Percentiles rank a stretch among this genome's conserved stretches.
Conservation (phyloP, 2,329 filamentous ascomycete genomes). For the Claviceps purpurea region DNA sequence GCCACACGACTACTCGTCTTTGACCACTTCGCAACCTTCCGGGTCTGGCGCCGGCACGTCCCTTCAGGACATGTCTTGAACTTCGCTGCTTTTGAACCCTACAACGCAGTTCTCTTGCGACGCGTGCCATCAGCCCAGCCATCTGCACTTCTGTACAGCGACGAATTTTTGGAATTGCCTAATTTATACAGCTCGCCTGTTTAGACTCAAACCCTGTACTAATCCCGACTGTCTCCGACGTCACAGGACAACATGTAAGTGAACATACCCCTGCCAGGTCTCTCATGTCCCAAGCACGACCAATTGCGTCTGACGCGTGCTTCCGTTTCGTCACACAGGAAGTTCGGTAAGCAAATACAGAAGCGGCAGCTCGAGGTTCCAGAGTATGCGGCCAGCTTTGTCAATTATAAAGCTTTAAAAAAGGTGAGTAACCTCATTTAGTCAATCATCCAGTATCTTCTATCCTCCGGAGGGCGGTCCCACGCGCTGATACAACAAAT, state of each 20-base stretch:
- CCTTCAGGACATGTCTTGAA: slow-evolving; percentile 6
- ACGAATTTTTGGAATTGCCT: slow-evolving; percentile 1
- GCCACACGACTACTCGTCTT: background rate
- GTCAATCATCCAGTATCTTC: background rate
- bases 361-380: slow-evolving; percentile 97
- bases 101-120: slow-evolving; percentile 13
- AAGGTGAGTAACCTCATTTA: slow-evolving; percentile 49
- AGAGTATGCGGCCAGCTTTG: slow-evolving; percentile 97
- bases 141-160: background rate
- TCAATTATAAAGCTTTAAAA: slow-evolving; percentile 98
- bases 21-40: slow-evolving; percentile 3
- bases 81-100: slow-evolving; percentile 2
- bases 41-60: slow-evolving; percentile 4
- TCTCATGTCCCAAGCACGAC: slow-evolving; percentile 1
- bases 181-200: slow-evolving; percentile 1
- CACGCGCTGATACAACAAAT: slow-evolving; percentile 10
- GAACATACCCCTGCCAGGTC: background rate
- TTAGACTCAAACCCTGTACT: background rate
- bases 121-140: background rate
- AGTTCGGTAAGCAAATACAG: slow-evolving; percentile 99
- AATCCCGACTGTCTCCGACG: slow-evolving; percentile 4
- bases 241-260: slow-evolving; percentile 23
- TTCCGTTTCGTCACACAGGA: slow-evolving; percentile 44
- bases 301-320: slow-evolving; percentile 4
- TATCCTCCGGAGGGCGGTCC: background rate